Percentiles rank a stretch among this genome's conserved stretches.
Evolutionary conservation across 192 early-diverging fungal species (phyloP).

Genomic region (Rhizoclosmatium sp.): DNA sequence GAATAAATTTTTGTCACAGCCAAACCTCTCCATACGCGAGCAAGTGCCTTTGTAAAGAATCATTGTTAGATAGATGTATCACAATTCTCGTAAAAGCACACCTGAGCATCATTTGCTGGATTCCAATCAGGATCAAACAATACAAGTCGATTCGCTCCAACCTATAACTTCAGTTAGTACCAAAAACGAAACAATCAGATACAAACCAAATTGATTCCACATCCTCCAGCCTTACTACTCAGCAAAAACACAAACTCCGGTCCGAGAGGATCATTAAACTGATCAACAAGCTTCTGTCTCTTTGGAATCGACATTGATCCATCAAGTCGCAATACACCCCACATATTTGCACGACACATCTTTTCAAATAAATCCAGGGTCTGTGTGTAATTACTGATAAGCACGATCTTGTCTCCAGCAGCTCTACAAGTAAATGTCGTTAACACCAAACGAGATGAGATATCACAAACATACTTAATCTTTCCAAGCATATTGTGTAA

Average conservation of each 20-base stretch:
- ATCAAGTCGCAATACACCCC: constrained; percentile 84
- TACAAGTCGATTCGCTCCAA: constrained; percentile 96
- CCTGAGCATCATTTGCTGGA: constrained; percentile 95
- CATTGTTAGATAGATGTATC: too few relatives aligned
- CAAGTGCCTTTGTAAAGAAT: constrained; percentile 62
- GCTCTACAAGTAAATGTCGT: constrained; percentile 41
- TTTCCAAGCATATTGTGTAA: constrained; percentile 57
- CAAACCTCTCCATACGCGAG: constrained; percentile 88
- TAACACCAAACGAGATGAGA: neutral
- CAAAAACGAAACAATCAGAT: constrained; percentile 23
- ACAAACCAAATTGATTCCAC: constrained; percentile 88
- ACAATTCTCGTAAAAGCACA: neutral
- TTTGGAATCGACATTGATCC: constrained; percentile 92
- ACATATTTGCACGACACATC: constrained; percentile 80
- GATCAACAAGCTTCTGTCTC: constrained; percentile 93
- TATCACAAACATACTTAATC: constrained; percentile 46
- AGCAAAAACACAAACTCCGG: constrained; percentile 93
- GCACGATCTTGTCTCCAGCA: constrained; percentile 92
- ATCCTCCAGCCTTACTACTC: constrained; percentile 98
- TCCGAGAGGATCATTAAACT: constrained; percentile 91
- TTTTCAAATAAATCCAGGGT: constrained; percentile 93
- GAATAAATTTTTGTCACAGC: constrained; percentile 43
- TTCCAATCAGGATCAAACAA: constrained; percentile 97
- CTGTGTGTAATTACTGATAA: constrained; percentile 99
- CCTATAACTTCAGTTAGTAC: constrained; percentile 44